A percentile compares a stretch with the other conserved stretches of the same genome.
phyloP scores from a whole-genome alignment of 2,329 filamentous ascomycete species.

The Fusarium acutatum region DNA sequence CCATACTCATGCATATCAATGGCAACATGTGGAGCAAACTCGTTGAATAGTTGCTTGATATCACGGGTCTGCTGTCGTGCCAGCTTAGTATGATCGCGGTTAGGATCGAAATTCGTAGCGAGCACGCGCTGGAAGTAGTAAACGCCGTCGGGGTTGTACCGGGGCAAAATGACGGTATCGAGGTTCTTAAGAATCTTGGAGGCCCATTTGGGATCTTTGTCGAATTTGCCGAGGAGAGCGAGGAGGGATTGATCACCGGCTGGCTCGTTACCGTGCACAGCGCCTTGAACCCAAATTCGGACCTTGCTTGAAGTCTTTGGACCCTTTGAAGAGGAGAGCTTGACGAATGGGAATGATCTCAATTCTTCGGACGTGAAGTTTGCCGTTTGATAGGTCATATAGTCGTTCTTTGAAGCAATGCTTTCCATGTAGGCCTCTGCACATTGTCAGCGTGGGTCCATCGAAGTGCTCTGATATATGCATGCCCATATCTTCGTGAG shows the following conservation, averaged over 20 bases:
- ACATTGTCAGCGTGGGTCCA: background rate
- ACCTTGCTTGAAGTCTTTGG: conserved; percentile 34
- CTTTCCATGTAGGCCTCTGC: conserved; percentile 14
- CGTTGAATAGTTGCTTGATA: conserved; percentile 42
- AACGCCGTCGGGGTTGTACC: conserved; percentile 48
- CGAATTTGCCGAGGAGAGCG: conserved; percentile 44
- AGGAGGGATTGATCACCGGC: conserved; percentile 44
- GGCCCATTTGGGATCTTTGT: conserved; percentile 43
- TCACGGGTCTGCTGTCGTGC: conserved; percentile 44
- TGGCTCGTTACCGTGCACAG: conserved; percentile 46
- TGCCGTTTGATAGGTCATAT: conserved; percentile 20
- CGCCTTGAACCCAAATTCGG: conserved; percentile 45
- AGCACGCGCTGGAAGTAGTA: conserved; percentile 46
- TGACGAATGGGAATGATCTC: conserved; percentile 31
- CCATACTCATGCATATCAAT: conserved; percentile 48
- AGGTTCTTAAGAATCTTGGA: conserved; percentile 38
- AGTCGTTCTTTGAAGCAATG: conserved; percentile 15
- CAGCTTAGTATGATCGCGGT: conserved; percentile 47
- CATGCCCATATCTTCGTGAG: conserved; percentile 23
- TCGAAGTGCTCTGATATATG: accelerated
- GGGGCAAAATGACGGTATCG: conserved; percentile 43
- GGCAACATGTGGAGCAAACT: conserved; percentile 43
- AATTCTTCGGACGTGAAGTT: conserved; percentile 31
- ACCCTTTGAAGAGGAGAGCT: background rate
- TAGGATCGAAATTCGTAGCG: conserved; percentile 44